Percentiles rank a stretch among this genome's conserved stretches.
These are phyloP conservation scores for Colletotrichum plurivorum DNA, from an alignment of 2,329 filamentous ascomycete species.

Conservation along the genomic window DNA sequence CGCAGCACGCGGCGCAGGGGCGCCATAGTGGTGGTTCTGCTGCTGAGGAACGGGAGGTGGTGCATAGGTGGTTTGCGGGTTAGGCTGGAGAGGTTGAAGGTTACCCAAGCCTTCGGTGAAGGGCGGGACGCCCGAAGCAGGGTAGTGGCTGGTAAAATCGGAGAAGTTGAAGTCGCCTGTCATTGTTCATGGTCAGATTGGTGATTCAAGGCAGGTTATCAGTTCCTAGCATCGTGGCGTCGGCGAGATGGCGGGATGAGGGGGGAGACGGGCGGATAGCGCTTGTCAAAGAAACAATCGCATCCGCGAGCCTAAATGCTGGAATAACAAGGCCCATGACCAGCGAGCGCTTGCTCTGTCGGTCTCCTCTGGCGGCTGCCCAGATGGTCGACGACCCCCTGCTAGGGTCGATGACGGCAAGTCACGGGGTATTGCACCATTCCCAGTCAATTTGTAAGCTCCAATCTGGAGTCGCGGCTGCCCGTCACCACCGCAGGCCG, in stretches of 20 bases:
- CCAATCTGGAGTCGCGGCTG: slow-evolving; percentile 46
- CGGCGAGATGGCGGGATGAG: slow-evolving; percentile 30
- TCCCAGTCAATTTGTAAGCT: slow-evolving; percentile 60
- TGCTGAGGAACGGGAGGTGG: slow-evolving; percentile 54
- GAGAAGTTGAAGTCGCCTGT: slow-evolving; percentile 72
- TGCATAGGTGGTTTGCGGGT: slow-evolving; percentile 62
- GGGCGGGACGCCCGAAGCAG: slow-evolving; percentile 42
- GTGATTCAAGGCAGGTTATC: slow-evolving; percentile 39
- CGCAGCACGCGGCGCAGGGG: slow-evolving; percentile 46
- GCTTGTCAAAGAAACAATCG: slow-evolving; percentile 29
- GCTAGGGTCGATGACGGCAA: slow-evolving; percentile 47
- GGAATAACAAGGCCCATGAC: slow-evolving; percentile 20
- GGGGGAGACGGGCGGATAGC: slow-evolving; percentile 31
- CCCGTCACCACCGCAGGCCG: slow-evolving; percentile 42
- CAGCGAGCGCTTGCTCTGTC: slow-evolving; percentile 37
- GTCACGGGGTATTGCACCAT: slow-evolving; percentile 77
- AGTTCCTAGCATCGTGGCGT: slow-evolving; percentile 42
- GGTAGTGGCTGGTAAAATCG: slow-evolving; percentile 67
- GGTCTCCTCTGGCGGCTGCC: slow-evolving; percentile 36
- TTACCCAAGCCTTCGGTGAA: slow-evolving; percentile 59
- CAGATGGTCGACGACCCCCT: slow-evolving; percentile 37
- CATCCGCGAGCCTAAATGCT: slow-evolving; percentile 37
- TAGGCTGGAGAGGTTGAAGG: slow-evolving; percentile 67
- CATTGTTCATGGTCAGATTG: slow-evolving; percentile 54
- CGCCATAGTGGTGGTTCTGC: slow-evolving; percentile 44